Evolutionary conservation across 768 basidiomycete genomes (phyloP).

Genomic region (Strobilomyces echinocephalus): DNA sequence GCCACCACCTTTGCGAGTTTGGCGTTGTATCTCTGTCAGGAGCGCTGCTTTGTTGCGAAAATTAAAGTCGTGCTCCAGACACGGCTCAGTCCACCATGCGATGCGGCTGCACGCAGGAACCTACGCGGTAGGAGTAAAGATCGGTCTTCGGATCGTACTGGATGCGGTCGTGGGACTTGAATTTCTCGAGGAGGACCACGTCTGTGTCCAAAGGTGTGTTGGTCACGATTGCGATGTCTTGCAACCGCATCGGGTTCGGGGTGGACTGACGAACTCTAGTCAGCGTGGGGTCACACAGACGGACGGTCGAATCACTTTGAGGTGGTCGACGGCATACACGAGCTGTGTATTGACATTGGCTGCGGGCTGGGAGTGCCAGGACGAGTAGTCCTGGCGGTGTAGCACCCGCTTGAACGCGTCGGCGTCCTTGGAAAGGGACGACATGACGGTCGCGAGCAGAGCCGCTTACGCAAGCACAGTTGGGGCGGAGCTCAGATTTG

Average conservation of each 20-base stretch:
- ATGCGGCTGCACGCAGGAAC: slow-evolving; percentile 13
- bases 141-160: slow-evolving; percentile 78
- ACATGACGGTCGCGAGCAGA: slow-evolving; percentile 41
- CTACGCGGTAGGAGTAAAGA: slow-evolving; percentile 80
- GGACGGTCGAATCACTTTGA: slow-evolving; percentile 51
- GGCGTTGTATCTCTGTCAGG: slow-evolving; percentile 79
- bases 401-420: slow-evolving; percentile 66
- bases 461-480: slow-evolving; percentile 24
- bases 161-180: slow-evolving; percentile 77
- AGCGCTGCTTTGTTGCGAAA: slow-evolving; percentile 82
- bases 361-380: slow-evolving; percentile 88
- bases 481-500: slow-evolving; percentile 23
- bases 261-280: slow-evolving; percentile 41
- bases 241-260: slow-evolving; percentile 76
- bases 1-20: slow-evolving; percentile 79
- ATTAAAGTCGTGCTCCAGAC: slow-evolving; percentile 71
- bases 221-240: slow-evolving; percentile 81
- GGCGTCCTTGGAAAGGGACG: slow-evolving; percentile 62
- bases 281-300: slow-evolving; percentile 9
- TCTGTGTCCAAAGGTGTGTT: slow-evolving; percentile 76
- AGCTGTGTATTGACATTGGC: slow-evolving; percentile 84
- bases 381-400: slow-evolving; percentile 61
- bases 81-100: slow-evolving; percentile 4
- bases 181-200: slow-evolving; percentile 66
- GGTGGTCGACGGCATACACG: slow-evolving; percentile 75